Base-by-base conservation (phyloP, 2,329 filamentous ascomycete genomes). In the Aspergillus sp. region DNA sequence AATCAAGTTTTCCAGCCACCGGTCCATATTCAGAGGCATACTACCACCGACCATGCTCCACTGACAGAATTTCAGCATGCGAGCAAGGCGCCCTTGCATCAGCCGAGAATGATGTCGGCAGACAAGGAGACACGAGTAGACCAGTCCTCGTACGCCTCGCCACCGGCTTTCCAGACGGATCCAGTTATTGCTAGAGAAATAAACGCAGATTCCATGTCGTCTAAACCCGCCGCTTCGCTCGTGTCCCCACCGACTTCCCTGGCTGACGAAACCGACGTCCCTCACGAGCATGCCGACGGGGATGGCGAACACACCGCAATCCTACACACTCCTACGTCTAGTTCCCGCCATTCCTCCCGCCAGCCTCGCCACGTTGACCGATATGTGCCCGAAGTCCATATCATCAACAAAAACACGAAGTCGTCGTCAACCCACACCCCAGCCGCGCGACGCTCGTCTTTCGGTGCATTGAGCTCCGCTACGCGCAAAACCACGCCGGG, bases 171-270 rank as follows among this genome's bases (percentile, higher is more conserved):
- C 45, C 75, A 77, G 51, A 62, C 70, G 7, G 72, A 78, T 58
- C 63, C 67, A 31, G 65, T 73, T 22, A 71, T 72, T 24, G 54
- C 69, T 6, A 71, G 70, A 39, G 72, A 71, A 55, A 54, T 71
- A 22, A 65, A 67, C 20, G 54, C 72, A 4, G 49, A 70, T 24
- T 66, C 69, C 49, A 63, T 70, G 29, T 63, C 72, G 1, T 47
- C 45, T 22, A 71, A 75, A 52, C 72, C 75, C 6, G 68, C 72
- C 20, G 72, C 71, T 46, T 74, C 75, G 14, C 68, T 80, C 49
- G 78, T 80, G 12, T 80, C 78, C 2, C 78, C 78, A 20, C 78
- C 77, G 14, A 79, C 76, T 24, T 80, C 78, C 22, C 71, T 78
- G 57, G 74, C 71, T 47, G 77, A 78, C 55, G 77, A 79, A 58